Base-by-base conservation (phyloP, 192 early-diverging fungal genomes). In the Blastocladiella britannica region DNA sequence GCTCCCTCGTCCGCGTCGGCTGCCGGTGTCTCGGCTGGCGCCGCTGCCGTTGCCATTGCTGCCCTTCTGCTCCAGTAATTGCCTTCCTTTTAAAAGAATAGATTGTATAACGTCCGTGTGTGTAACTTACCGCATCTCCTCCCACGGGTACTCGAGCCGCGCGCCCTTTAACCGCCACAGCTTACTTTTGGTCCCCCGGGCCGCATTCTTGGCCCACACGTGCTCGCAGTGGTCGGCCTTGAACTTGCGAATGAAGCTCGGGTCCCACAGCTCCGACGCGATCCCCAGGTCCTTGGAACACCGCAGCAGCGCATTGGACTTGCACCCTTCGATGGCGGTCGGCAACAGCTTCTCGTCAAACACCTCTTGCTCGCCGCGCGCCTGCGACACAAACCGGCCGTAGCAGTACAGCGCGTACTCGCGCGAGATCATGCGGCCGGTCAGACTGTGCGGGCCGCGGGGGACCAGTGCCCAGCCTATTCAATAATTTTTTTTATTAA, bases 281-380 rank as follows among this genome's bases (percentile, higher is more conserved):
- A 90, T 70, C 25, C 87, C 89, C 54, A 97, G 71, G 73, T 97
- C 93, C 63, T 97, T 97, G 72, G 91, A 97, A 69, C 91, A 94
- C 28, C 91, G 80, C 76, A 93, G 87, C 53, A 97, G 68, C 3
- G 93, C 92, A 60, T 93, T 95, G 27, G 82, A 85, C 69, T 91
- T 95, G 66, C 76, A 79, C 2, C 83, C 87, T 70, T 93, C 91
- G 0, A 84, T 76, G 0, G 88, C 88, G 0, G 89, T 92, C 0
- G 89, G 76, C 47, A 93, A 60, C 6, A 72, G 77, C 43, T 74
- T 70, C 29, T 80, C 70, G 59, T 82, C 77, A 68, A 92, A 93
- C 63, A 77, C 92, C 58, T 91, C 90, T 60, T 92, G 86, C 64
- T 93, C 90, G 25, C 93, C 93, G 55, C 93, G 83, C 27, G 93